phyloP scores from a whole-genome alignment of 306 rosid species.

The Cucumis hystrix region DNA sequence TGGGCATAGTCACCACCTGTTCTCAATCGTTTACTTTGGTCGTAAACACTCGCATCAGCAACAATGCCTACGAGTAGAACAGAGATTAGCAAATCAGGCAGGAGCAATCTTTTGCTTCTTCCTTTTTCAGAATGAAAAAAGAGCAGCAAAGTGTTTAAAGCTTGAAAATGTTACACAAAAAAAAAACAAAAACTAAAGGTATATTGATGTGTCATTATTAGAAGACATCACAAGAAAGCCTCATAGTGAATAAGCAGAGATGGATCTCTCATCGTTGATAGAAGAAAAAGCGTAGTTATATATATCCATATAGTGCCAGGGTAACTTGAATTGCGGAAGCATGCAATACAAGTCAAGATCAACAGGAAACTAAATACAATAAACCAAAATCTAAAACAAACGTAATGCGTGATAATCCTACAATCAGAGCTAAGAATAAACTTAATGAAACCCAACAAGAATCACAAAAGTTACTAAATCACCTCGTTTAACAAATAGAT shows the following conservation, averaged over 20 bases:
- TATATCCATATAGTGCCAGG: not conserved
- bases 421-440: not conserved
- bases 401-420: not conserved
- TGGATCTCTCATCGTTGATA: not conserved
- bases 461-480: not conserved
- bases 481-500: slow-evolving; percentile 88
- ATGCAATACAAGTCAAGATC: not conserved
- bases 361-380: not conserved
- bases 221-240: not conserved
- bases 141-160: not conserved
- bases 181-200: not conserved
- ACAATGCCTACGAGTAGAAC: slow-evolving; percentile 41
- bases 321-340: not conserved
- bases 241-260: not conserved
- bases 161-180: not conserved
- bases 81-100: slow-evolving; percentile 10
- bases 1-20: slow-evolving; percentile 81
- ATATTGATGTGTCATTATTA: not conserved
- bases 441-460: not conserved
- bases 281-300: not conserved
- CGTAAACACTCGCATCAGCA: slow-evolving; percentile 58
- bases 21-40: slow-evolving; percentile 74
- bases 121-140: not conserved
- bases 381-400: not conserved
- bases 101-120: not conserved